Evolutionary conservation across 352 stramenopile species (phyloP), one percentile per base, ranked within the genome.

Genomic region (Blastocystis sp.): DNA sequence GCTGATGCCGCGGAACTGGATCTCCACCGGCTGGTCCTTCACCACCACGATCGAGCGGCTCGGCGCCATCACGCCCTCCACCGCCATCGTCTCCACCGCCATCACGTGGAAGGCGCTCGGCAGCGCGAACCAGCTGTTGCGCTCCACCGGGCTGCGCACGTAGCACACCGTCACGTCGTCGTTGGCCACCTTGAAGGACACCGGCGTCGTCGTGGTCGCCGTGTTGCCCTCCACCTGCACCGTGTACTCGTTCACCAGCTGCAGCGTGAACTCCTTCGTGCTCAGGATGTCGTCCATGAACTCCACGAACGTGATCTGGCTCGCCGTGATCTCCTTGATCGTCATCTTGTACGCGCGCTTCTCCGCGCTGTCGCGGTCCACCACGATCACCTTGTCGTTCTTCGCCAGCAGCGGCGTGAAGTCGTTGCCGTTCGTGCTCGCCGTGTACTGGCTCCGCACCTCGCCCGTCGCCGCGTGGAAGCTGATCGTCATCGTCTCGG

Each of bases 311-410:
- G 54, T 69, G n/a, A 84, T 84, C 42, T 52, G 28, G 11, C 19
- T 45, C 14, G 74, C 24, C 57, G 74, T 66, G 14, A 84, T 24
- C 9, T n/a, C 24, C 40, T 14, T 52, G 57, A 84, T 84, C 54
- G 74, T 84, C 74, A 84, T 84, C 74, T 69, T 84, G 74, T 84
- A 84, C 42, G 74, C 28, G n/a, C 54, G 43, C 66, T 76, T 76
- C 14, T 74, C 64, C 52, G 45, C 40, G 24, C 17, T 38, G 10
- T 69, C 28, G 34, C n/a, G 48, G 52, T 84, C 54, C 74, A 84
- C 45, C 54, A 84, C 74, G 38, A 84, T 70, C 74, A 84, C 74
- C 54, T 84, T 45, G 60, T 84, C 74, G 42, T 59, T 59, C 59
- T 28, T 54, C n/a, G 74, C 43, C 74, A 84, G 61, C 21, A 84